Evolutionary conservation across 108 stramenopile genomes (phyloP).

Genomic region (Nannochloropsis salina): DNA sequence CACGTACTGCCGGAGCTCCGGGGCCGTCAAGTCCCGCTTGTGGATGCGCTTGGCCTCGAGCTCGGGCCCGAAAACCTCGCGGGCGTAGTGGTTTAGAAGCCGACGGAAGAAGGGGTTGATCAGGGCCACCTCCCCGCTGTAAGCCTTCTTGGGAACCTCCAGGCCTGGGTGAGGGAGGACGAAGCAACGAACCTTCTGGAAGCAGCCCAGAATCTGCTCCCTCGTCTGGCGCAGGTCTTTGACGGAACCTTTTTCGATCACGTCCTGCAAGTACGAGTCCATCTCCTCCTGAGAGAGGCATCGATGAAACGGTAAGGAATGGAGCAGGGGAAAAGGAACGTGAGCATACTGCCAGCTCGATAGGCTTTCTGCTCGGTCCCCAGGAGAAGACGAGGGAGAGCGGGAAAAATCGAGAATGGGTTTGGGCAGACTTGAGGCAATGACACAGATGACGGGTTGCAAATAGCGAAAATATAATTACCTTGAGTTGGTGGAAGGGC

Average conservation of each 20-base stretch:
- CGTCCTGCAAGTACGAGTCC: conserved; percentile 70
- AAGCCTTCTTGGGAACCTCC: conserved; percentile 85
- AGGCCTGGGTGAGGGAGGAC: conserved; percentile 93
- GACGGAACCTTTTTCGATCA: conserved; percentile 68
- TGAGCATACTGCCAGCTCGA: background rate
- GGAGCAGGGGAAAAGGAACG: background rate
- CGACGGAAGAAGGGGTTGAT: conserved; percentile 72
- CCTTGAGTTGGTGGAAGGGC: conserved; percentile 51
- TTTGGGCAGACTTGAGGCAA: background rate
- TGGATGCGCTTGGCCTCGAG: conserved; percentile 75
- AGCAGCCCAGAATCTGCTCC: conserved; percentile 85
- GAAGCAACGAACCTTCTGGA: conserved; percentile 75
- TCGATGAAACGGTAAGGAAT: background rate
- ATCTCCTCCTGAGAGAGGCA: conserved; percentile 73
- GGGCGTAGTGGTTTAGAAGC: conserved; percentile 79
- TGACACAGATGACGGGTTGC: no score
- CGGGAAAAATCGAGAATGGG: background rate
- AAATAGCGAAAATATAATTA: background rate
- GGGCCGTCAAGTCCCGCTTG: conserved; percentile 74
- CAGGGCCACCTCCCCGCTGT: conserved; percentile 70
- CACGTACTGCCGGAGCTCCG: conserved; percentile 81
- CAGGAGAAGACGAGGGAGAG: conserved; percentile 9
- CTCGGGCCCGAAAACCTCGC: conserved; percentile 68
- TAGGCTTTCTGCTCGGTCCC: background rate
- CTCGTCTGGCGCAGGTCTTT: conserved; percentile 67